phyloP scores from a whole-genome alignment of 2,329 filamentous ascomycete species.

The Fusarium mexicanum region DNA sequence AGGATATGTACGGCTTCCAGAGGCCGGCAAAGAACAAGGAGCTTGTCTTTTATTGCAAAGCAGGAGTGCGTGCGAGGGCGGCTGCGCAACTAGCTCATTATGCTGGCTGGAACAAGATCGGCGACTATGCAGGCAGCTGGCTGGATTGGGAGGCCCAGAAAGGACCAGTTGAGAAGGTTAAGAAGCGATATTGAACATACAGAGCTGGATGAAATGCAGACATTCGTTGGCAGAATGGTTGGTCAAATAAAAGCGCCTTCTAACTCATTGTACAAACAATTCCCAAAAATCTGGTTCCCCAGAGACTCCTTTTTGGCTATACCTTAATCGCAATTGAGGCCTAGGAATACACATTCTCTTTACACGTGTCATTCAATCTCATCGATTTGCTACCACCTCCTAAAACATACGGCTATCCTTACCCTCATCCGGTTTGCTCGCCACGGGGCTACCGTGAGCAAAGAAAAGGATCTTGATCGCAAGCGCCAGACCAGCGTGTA shows the following conservation, averaged over 20 bases:
- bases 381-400: neutral
- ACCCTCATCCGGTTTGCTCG: conserved; percentile 51
- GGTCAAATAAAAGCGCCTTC: conserved; percentile 33
- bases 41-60: conserved; percentile 92
- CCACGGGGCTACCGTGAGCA: conserved; percentile 72
- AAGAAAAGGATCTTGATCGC: conserved; percentile 99
- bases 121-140: conserved; percentile 81
- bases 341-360: conserved; percentile 26
- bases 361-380: conserved; percentile 23
- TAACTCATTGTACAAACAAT: conserved; percentile 38
- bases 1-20: conserved; percentile 80
- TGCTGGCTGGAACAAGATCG: conserved; percentile 77
- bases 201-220: neutral
- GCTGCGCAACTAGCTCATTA: conserved; percentile 81
- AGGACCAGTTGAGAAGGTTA: conserved; percentile 60
- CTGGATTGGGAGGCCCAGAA: conserved; percentile 82
- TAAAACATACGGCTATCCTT: conserved; percentile 36
- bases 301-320: conserved; percentile 29
- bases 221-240: neutral
- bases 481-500: conserved; percentile 90
- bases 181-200: neutral
- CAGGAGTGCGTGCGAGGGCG: conserved; percentile 82
- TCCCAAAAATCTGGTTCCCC: conserved; percentile 11
- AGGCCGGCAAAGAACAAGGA: conserved; percentile 67
- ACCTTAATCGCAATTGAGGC: neutral